Evolutionary conservation across 345 rosid genomes (phyloP).

Genomic region (Citrus sp.): DNA sequence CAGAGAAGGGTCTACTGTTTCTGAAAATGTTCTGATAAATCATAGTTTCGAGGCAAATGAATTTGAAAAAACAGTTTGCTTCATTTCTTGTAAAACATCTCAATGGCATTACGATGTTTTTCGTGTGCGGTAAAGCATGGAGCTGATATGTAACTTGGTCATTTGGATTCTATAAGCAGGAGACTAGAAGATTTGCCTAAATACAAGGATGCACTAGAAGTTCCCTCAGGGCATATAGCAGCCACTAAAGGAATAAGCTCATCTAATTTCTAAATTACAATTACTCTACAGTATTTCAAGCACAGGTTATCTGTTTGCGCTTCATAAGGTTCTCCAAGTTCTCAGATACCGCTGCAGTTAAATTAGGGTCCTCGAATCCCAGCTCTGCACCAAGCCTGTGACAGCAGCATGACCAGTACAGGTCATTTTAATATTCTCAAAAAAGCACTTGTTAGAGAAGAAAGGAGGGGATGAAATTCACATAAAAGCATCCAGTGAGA

Average conservation of each 20-base stretch:
- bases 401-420: neutral
- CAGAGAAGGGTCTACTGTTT: neutral
- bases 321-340: constrained; percentile 69
- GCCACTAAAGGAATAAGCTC: neutral
- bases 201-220: constrained; percentile 24
- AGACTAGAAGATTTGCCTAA: constrained; percentile 13
- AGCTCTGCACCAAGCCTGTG: constrained; percentile 74
- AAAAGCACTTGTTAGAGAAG: neutral
- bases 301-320: constrained; percentile 57
- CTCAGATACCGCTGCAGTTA: constrained; percentile 70
- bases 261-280: constrained; percentile 25
- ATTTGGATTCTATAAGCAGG: neutral
- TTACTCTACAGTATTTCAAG: constrained; percentile 43
- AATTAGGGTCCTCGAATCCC: constrained; percentile 78
- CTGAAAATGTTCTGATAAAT: neutral
- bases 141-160: neutral
- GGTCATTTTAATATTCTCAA: neutral
- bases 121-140: neutral
- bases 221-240: constrained; percentile 3
- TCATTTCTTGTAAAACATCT: neutral
- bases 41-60: neutral
- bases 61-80: neutral
- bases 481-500: neutral
- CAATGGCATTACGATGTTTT: neutral
- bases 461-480: neutral